phyloP scores from a whole-genome alignment of 345 rosid genomes.

The Cardamine resedifolia region DNA sequence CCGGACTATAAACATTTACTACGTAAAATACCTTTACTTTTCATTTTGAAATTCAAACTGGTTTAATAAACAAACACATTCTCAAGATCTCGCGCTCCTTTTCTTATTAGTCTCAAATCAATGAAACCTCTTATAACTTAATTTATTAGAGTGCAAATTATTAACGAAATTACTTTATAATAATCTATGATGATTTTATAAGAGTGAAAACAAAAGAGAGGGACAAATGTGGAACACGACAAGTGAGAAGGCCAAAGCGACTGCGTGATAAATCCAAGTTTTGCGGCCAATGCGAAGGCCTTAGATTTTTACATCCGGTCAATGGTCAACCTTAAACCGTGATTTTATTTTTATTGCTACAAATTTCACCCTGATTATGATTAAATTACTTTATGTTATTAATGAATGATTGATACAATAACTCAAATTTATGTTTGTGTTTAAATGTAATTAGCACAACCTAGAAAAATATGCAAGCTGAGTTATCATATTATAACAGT shows the following conservation, averaged over 20 bases:
- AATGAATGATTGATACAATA: neutral
- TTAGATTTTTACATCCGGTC: conserved; percentile 16
- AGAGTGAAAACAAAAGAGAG: conserved; percentile 19
- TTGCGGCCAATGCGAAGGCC: conserved; percentile 29
- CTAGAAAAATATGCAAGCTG: neutral
- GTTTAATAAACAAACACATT: conserved; percentile 17
- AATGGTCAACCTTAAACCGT: conserved; percentile 11
- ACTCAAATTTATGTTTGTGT: neutral
- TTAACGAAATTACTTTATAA: neutral
- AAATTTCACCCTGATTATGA: neutral
- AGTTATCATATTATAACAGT: neutral
- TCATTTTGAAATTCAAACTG: conserved; percentile 35
- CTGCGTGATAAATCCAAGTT: conserved; percentile 26
- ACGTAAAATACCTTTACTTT: conserved; percentile 17
- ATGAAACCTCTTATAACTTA: too few species aligned
- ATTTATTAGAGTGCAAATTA: neutral
- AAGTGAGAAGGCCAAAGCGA: conserved; percentile 25
- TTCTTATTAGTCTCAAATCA: conserved; percentile 2
- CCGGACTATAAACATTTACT: conserved; percentile 22
- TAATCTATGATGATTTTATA: neutral
- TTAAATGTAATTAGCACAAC: neutral
- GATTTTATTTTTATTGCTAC: neutral
- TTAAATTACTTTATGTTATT: neutral
- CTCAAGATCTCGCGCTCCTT: conserved; percentile 26
- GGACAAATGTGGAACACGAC: conserved; percentile 34